A percentile compares a stretch with the other conserved stretches of the same genome.
These are phyloP conservation scores for Leucocoprinus sp. DNA, from an alignment of 768 basidiomycete species.

Conservation along the genomic window DNA sequence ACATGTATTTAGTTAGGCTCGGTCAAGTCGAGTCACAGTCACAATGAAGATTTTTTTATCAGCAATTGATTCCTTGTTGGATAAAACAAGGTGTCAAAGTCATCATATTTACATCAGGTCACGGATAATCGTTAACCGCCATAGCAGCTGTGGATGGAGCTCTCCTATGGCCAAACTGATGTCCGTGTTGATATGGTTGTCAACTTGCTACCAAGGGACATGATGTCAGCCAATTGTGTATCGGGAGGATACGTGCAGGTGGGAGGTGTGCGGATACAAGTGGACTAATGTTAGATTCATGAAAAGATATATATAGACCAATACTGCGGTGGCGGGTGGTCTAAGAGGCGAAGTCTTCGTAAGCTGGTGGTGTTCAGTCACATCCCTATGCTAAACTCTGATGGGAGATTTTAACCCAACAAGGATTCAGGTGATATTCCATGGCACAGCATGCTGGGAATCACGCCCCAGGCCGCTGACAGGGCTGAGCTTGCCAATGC, in stretches of 20 bases:
- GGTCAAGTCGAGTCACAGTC: background rate
- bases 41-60: background rate
- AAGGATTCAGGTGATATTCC: too few relatives aligned
- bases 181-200: background rate
- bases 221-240: too few relatives aligned
- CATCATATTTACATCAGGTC: too few relatives aligned
- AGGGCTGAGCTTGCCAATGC: too few relatives aligned
- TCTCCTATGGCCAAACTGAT: background rate
- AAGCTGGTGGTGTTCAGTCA: too few relatives aligned
- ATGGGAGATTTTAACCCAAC: too few relatives aligned
- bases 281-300: background rate
- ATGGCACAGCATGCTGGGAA: background rate
- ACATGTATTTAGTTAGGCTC: too few relatives aligned
- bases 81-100: background rate
- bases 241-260: too few relatives aligned
- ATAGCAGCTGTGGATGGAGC: conserved; percentile 3
- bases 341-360: too few relatives aligned
- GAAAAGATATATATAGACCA: background rate
- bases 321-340: background rate
- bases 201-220: background rate
- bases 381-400: too few relatives aligned
- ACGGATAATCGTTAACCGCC: background rate
- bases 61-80: background rate
- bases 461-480: too few relatives aligned
- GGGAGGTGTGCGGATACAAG: background rate